Conservation (phyloP, 1,284 basidiomycete genomes). For the Ustilago curta region DNA sequence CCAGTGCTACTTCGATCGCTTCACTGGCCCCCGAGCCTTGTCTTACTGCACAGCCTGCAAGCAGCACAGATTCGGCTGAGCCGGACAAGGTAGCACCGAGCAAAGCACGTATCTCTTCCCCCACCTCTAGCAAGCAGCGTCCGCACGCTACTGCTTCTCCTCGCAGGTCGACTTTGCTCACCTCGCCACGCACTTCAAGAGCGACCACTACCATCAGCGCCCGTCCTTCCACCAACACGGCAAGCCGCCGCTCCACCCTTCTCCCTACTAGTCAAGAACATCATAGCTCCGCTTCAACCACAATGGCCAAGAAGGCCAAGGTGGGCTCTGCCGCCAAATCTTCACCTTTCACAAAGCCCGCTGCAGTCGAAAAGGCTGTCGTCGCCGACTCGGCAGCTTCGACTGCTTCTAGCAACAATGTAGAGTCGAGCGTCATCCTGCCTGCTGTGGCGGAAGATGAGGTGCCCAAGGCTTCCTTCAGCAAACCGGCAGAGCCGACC, state of each 20-base stretch:
- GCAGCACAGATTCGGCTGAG: constrained; percentile 1
- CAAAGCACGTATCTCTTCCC: constrained; percentile 8
- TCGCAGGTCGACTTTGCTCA: constrained; percentile 18
- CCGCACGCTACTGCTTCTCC: background rate
- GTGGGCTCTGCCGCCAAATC: constrained; percentile 38
- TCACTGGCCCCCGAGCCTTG: constrained; percentile 16
- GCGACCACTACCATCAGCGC: constrained; percentile 23
- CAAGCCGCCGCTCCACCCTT: constrained; percentile 25
- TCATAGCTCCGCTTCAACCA: constrained; percentile 15
- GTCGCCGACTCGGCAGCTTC: background rate
- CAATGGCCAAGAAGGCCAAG: constrained; percentile 51
- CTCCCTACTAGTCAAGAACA: constrained; percentile 5
- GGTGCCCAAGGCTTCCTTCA: background rate
- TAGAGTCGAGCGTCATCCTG: constrained; percentile 12
- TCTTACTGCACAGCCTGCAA: constrained; percentile 14
- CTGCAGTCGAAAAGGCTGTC: constrained; percentile 1
- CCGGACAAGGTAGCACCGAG: constrained; percentile 13
- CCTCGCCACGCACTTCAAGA: constrained; percentile 25
- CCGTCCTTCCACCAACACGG: constrained; percentile 15
- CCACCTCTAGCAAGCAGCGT: constrained; percentile 16
- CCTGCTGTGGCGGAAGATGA: constrained; percentile 23
- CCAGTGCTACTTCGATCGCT: constrained; percentile 22
- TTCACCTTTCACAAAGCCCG: constrained; percentile 35
- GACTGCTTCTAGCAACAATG: background rate
- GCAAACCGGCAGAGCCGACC: constrained; percentile 13